phyloP scores from a whole-genome alignment of 371 early-diverging fungal genomes.

The Mucor plumbeus region DNA sequence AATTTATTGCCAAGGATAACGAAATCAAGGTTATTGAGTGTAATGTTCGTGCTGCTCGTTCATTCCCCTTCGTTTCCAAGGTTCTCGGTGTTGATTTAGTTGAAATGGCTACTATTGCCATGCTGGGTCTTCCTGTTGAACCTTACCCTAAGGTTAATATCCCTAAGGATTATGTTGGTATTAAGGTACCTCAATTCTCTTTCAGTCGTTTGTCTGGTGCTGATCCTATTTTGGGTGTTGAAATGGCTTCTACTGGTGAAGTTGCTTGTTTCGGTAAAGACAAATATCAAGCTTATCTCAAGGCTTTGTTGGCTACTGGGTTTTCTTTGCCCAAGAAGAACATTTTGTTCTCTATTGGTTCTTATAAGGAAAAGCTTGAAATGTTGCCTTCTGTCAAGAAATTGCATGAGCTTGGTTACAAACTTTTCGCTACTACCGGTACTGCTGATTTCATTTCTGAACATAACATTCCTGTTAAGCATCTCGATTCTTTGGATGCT shows the following conservation, averaged over 20 bases:
- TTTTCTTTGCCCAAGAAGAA: conserved; percentile 92
- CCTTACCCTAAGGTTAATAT: conserved; percentile 70
- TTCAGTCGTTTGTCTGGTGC: conserved; percentile 94
- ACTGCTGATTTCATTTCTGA: conserved; percentile 95
- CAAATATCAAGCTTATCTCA: conserved; percentile 96
- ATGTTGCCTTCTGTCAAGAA: conserved; percentile 85
- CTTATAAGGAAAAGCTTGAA: conserved; percentile 95
- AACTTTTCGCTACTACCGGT: conserved; percentile 92
- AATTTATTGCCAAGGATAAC: conserved; percentile 94
- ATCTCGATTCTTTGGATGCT: conserved; percentile 78
- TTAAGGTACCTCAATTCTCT: conserved; percentile 97
- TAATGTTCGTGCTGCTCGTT: conserved; percentile 94
- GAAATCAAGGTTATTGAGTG: conserved; percentile 98
- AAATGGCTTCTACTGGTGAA: conserved; percentile 99
- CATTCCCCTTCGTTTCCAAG: conserved; percentile 96
- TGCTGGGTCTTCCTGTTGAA: conserved; percentile 78
- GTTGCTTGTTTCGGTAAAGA: conserved; percentile 96
- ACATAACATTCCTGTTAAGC: conserved; percentile 89
- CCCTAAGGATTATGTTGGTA: conserved; percentile 77
- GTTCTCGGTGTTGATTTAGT: conserved; percentile 89
- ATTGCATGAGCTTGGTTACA: conserved; percentile 84
- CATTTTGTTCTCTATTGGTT: conserved; percentile 90
- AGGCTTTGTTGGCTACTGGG: conserved; percentile 90
- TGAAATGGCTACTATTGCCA: conserved; percentile 92
- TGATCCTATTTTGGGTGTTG: conserved; percentile 95